Conservation (phyloP, 306 rosid species). For the Quercus suber region DNA sequence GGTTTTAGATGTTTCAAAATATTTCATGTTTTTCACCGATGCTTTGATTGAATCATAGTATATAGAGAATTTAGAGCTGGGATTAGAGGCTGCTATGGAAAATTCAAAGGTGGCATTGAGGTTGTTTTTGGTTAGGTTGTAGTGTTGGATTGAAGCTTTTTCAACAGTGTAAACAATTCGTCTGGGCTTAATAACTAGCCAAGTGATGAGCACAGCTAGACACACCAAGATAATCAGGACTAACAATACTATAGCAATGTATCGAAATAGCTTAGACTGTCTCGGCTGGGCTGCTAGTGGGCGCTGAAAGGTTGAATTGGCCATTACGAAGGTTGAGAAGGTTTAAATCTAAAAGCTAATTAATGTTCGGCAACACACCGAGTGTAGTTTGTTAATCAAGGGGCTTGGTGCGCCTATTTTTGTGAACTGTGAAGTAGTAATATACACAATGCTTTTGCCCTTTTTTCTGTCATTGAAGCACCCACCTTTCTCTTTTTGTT, state of each 20-base stretch:
- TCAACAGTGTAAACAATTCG: slow-evolving; percentile 64
- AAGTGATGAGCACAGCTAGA: slow-evolving; percentile 58
- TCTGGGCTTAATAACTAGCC: slow-evolving; percentile 68
- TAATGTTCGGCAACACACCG: neutral
- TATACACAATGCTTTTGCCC: slow-evolving; percentile 21
- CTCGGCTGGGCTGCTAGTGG: neutral
- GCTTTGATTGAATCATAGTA: slow-evolving; percentile 67
- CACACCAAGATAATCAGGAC: slow-evolving; percentile 49
- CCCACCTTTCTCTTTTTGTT: slow-evolving; percentile 44
- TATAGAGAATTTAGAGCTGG: slow-evolving; percentile 57
- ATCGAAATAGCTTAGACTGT: slow-evolving; percentile 26
- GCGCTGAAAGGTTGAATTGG: slow-evolving; percentile 20
- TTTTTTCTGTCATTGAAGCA: neutral
- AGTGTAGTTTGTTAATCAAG: slow-evolving; percentile 6
- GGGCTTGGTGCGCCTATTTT: slow-evolving; percentile 15
- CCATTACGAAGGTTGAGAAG: slow-evolving; percentile 35
- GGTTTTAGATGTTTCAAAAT: no score
- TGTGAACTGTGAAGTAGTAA: neutral
- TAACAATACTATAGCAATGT: slow-evolving; percentile 36
- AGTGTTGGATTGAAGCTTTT: slow-evolving; percentile 50
- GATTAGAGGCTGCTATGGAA: slow-evolving; percentile 60
- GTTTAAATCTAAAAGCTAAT: neutral
- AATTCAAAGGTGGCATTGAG: slow-evolving; percentile 57
- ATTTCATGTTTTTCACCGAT: slow-evolving; percentile 41
- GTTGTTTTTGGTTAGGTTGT: slow-evolving; percentile 54